Evolutionary conservation across 73 alveolate species (phyloP), one percentile per base, ranked within the genome.

Genomic region (Blepharisma japonicum): DNA sequence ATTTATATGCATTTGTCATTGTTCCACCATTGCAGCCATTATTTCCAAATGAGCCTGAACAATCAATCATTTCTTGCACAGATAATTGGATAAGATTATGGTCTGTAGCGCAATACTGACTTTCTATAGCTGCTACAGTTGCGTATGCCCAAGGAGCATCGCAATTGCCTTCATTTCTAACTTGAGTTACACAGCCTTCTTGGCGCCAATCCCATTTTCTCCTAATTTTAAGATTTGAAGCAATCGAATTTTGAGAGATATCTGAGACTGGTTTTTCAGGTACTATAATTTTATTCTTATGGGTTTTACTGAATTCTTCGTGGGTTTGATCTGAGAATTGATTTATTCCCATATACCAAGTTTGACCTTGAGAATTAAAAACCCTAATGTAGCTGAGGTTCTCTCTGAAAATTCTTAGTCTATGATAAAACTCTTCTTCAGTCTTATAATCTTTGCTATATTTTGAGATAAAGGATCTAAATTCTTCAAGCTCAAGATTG

Each of bases 61-160:
- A 82, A 56, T 82, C 89, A 6, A 82, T 70, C 49, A 82, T 5
- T 55, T 71, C 8, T 49, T 78, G 81, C 5, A 27, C 83, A 78
- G 79, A 42, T 6, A 78, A 32, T 6, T 45, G 21, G 53, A 71
- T 2, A 7, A 77, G 47, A 1, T 46, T 81, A 6, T 47, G 27
- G 2, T 14, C 25, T 6, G 71, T 0, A 9, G 23, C 6, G 18
- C 68, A 56, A 79, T 78, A 78, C 55, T 56, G 61, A 42, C 83
- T 79, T 83, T 79, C 90, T 78, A 83, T 55, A 48, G 83, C 79
- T 2, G 72, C 87, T 14, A 77, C 72, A 5, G 90, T 49, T 79
- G 83, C 6, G 71, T 74, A 83, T 11, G 90, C 86, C 90, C 90
- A 83, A 72, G 87, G 76, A 74, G 83, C 66, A 45, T 87, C 90